phyloP scores from a whole-genome alignment of 1,284 basidiomycete species.

The Ustilago xerochloae region DNA sequence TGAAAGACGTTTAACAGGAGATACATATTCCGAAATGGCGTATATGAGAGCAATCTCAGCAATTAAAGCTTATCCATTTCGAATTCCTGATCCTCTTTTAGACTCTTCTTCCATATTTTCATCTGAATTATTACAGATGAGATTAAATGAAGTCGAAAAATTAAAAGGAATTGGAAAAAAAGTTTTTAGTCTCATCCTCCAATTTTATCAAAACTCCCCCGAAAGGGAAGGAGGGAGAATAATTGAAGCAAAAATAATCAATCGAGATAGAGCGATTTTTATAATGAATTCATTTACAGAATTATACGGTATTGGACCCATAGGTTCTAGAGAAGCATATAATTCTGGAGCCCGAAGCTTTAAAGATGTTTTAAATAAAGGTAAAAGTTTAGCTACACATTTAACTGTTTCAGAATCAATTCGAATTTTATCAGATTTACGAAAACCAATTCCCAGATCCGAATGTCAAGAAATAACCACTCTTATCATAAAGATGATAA shows the following conservation, averaged over 20 bases:
- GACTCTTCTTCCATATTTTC: slow-evolving; percentile 7
- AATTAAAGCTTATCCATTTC: slow-evolving; percentile 59
- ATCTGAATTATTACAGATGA: slow-evolving; percentile 6
- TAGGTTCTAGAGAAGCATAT: slow-evolving; percentile 55
- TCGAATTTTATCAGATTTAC: slow-evolving; percentile 50
- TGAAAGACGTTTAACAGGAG: slow-evolving; percentile 58
- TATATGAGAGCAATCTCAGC: slow-evolving; percentile 62
- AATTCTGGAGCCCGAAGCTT: slow-evolving; percentile 55
- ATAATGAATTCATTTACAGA: slow-evolving; percentile 57
- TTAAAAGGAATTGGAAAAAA: slow-evolving; percentile 64
- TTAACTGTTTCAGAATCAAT: slow-evolving; percentile 42
- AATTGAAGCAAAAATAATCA: slow-evolving; percentile 58
- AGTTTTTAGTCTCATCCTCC: slow-evolving; percentile 48
- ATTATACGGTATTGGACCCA: slow-evolving; percentile 63
- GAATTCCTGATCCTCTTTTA: slow-evolving; percentile 23
- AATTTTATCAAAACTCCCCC: slow-evolving; percentile 53
- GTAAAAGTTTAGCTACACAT: slow-evolving; percentile 47
- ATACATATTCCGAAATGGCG: slow-evolving; percentile 55
- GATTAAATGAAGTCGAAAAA: slow-evolving; percentile 29
- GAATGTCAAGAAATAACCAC: slow-evolving; percentile 50
- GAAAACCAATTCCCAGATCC: slow-evolving; percentile 31
- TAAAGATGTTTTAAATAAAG: slow-evolving; percentile 51
- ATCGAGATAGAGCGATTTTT: slow-evolving; percentile 48
- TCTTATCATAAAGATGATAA: slow-evolving; percentile 34
- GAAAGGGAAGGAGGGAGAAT: slow-evolving; percentile 26